Evolutionary conservation across 208 protist species (phyloP).

Genomic region (Leishmania turanica): DNA sequence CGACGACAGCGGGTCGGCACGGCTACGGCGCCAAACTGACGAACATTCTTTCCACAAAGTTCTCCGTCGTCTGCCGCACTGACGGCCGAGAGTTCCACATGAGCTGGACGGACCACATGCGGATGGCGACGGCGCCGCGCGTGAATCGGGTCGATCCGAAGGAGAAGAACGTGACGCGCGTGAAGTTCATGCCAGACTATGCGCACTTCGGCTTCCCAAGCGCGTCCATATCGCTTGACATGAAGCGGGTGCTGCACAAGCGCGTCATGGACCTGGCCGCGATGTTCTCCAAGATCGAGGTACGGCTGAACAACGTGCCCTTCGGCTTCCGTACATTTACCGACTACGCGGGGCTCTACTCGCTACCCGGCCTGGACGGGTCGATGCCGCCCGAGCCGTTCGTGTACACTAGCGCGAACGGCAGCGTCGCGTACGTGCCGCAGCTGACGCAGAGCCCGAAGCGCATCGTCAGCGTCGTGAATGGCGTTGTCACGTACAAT

Average conservation of each 20-base stretch:
- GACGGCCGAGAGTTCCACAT: constrained; percentile 93
- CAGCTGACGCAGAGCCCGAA: constrained; percentile 82
- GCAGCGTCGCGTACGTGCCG: constrained; percentile 83
- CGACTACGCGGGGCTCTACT: constrained; percentile 96
- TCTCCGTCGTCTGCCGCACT: constrained; percentile 93
- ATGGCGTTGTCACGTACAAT: constrained; percentile 98
- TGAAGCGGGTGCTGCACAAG: constrained; percentile 90
- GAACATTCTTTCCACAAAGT: constrained; percentile 99
- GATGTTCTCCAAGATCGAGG: constrained; percentile 91
- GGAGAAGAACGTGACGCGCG: constrained; percentile 75
- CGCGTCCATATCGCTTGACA: constrained; percentile 78
- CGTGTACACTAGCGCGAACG: constrained; percentile 73
- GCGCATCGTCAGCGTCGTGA: constrained; percentile 99
- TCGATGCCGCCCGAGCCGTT: constrained; percentile 67
- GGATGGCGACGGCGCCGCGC: constrained; percentile 86
- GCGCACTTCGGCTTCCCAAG: constrained; percentile 74
- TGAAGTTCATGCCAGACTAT: constrained; percentile 93
- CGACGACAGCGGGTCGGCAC: constrained; percentile 96
- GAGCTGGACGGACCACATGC: constrained; percentile 98
- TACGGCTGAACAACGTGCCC: constrained; percentile 96
- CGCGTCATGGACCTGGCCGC: constrained; percentile 93
- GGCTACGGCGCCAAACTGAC: constrained; percentile 98
- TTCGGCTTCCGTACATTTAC: constrained; percentile 96
- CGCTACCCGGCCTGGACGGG: constrained; percentile 39
- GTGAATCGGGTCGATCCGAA: constrained; percentile 79